A percentile compares a stretch with the other conserved stretches of the same genome.
phyloP scores from a whole-genome alignment of 2,329 filamentous ascomycete genomes.

The Colletotrichum sublineola region DNA sequence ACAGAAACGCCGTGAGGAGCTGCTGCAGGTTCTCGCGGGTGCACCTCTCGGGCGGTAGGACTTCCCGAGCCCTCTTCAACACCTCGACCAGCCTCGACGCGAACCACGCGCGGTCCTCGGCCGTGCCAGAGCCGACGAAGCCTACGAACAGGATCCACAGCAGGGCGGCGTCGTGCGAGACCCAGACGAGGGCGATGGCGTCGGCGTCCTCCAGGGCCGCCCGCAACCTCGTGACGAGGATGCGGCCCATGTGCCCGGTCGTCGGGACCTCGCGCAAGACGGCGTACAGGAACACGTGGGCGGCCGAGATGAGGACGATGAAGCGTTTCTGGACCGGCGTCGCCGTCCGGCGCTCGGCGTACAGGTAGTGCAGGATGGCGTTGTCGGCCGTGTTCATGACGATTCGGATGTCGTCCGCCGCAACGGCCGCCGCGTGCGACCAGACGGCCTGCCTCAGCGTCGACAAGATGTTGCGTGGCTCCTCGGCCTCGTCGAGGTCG shows the following conservation, averaged over 20 bases:
- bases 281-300: conserved; percentile 42
- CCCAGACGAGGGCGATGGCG: conserved; percentile 28
- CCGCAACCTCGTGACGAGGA: conserved; percentile 36
- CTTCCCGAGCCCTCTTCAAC: conserved; percentile 27
- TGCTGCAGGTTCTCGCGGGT: conserved; percentile 24
- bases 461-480: conserved; percentile 35
- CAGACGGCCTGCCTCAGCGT: conserved; percentile 37
- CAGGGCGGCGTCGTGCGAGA: conserved; percentile 27
- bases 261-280: conserved; percentile 40
- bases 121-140: conserved; percentile 33
- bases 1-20: conserved; percentile 36
- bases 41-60: conserved; percentile 22
- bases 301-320: conserved; percentile 36
- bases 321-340: conserved; percentile 28
- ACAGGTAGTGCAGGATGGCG: conserved; percentile 41
- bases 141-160: conserved; percentile 42
- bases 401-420: conserved; percentile 42
- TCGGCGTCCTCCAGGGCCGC: conserved; percentile 35
- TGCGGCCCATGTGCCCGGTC: conserved; percentile 38
- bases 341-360: conserved; percentile 23
- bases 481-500: conserved; percentile 16
- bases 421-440: conserved; percentile 25
- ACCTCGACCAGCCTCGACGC: background rate
- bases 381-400: conserved; percentile 43
- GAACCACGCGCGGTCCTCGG: conserved; percentile 29